Evolutionary conservation across 495 filamentous ascomycete genomes (phyloP).

Genomic region (Talaromyces proteolyticus): DNA sequence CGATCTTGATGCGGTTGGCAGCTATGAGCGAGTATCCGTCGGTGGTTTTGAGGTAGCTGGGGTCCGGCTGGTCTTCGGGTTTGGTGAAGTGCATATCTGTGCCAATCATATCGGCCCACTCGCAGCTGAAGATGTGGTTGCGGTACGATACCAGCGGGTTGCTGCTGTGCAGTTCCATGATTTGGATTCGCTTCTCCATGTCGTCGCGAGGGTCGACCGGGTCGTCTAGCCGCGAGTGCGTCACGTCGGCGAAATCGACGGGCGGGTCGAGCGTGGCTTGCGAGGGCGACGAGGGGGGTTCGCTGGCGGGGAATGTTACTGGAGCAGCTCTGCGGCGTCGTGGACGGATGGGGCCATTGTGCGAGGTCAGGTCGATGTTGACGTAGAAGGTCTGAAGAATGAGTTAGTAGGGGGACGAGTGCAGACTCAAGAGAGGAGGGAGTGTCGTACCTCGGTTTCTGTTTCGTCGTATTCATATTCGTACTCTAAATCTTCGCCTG

Average conservation of each 20-base stretch:
- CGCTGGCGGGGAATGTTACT: slow-evolving; percentile 14
- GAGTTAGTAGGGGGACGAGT: background rate
- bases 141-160: slow-evolving; percentile 71
- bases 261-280: no score
- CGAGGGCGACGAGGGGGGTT: background rate
- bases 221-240: no score
- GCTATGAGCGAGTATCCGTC: slow-evolving; percentile 56
- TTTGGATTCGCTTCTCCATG: slow-evolving; percentile 53
- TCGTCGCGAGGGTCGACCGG: slow-evolving; percentile 20
- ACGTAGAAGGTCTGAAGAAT: slow-evolving; percentile 44
- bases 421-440: background rate
- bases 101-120: slow-evolving; percentile 72
- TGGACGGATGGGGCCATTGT: slow-evolving; percentile 31
- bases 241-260: slow-evolving; percentile 11
- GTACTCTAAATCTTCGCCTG: slow-evolving; percentile 41
- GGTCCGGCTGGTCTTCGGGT: slow-evolving; percentile 29
- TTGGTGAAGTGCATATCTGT: slow-evolving; percentile 69
- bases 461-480: slow-evolving; percentile 57
- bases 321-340: slow-evolving; percentile 27
- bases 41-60: slow-evolving; percentile 31
- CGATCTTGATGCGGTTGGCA: slow-evolving; percentile 47
- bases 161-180: slow-evolving; percentile 68
- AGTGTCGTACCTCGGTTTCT: slow-evolving; percentile 46
- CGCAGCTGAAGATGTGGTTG: slow-evolving; percentile 65
- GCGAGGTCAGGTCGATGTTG: slow-evolving; percentile 45